A percentile compares a stretch with the other conserved stretches of the same genome.
These are phyloP conservation scores for Yamadazyma songkhlaensis DNA, from an alignment of 1,139 yeast species.

Conservation along the genomic window DNA sequence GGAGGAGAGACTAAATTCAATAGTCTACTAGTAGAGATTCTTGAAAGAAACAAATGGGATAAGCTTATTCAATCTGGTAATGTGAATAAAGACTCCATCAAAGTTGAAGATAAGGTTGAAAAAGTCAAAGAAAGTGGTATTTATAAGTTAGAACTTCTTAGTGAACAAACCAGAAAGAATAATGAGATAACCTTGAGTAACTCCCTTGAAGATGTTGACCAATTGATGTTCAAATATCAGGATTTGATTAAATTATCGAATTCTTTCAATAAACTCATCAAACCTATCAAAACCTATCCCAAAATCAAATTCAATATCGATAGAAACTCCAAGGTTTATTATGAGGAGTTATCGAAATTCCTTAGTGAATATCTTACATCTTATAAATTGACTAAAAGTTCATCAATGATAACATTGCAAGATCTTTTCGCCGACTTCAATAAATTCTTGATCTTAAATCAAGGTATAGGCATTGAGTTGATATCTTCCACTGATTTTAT, in stretches of 20 bases:
- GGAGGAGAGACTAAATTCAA: conserved; percentile 55
- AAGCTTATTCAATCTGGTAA: conserved; percentile 32
- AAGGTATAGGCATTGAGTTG: conserved; percentile 42
- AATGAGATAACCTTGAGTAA: conserved; percentile 63
- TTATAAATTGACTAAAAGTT: conserved; percentile 25
- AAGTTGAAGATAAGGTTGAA: conserved; percentile 15
- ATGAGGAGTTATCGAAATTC: conserved; percentile 43
- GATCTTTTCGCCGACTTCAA: conserved; percentile 45
- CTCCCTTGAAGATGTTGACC: conserved; percentile 76
- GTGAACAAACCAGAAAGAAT: conserved; percentile 54
- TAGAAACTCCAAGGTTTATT: conserved; percentile 29
- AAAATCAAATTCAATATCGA: conserved; percentile 26
- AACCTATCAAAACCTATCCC: conserved; percentile 9
- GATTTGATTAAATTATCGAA: conserved; percentile 63
- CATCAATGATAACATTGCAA: conserved; percentile 42
- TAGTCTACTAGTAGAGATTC: conserved; percentile 34
- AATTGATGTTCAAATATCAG: conserved; percentile 72
- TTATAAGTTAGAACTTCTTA: conserved; percentile 63
- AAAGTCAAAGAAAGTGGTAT: conserved; percentile 48
- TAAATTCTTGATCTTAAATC: conserved; percentile 32
- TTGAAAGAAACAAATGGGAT: conserved; percentile 51
- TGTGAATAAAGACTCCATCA: conserved; percentile 37
- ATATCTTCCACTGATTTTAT: conserved; percentile 30
- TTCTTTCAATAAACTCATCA: conserved; percentile 39
- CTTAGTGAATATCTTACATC: conserved; percentile 49